A percentile compares a stretch with the other conserved stretches of the same genome.
phyloP scores from a whole-genome alignment of 2,329 filamentous ascomycete species.

The Dactylonectria estremocensis region DNA sequence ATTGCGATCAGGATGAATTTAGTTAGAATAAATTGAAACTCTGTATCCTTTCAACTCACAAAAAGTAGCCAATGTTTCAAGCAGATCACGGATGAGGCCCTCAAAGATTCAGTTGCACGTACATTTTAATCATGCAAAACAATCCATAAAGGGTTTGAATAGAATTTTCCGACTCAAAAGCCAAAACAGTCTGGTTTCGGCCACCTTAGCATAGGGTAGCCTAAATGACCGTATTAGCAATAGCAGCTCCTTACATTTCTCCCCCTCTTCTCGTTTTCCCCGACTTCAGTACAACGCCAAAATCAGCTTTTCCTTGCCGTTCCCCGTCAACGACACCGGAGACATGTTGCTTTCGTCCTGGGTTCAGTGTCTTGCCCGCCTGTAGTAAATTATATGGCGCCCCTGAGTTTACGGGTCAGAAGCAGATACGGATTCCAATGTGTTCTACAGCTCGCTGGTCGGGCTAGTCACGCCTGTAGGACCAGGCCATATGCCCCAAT shows the following conservation, averaged over 20 bases:
- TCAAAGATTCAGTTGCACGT: not conserved
- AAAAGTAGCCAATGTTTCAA: not conserved
- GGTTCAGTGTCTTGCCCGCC: too few relatives aligned
- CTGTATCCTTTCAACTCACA: not conserved
- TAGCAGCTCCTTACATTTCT: too few relatives aligned
- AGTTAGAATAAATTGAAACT: not conserved
- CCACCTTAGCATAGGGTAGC: not conserved
- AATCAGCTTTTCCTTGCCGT: too few relatives aligned
- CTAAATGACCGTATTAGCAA: not conserved
- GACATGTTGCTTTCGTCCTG: too few relatives aligned
- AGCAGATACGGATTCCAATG: not conserved
- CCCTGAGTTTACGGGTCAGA: too few relatives aligned
- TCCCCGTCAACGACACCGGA: too few relatives aligned
- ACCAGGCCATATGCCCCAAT: not conserved
- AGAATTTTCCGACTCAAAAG: not conserved
- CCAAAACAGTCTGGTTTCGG: not conserved
- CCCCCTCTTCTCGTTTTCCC: too few relatives aligned
- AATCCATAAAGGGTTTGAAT: not conserved
- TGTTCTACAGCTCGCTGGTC: not conserved
- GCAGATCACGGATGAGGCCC: not conserved
- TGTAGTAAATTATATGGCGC: too few relatives aligned
- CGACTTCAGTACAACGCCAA: too few relatives aligned
- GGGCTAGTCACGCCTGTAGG: not conserved
- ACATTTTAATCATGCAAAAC: not conserved
- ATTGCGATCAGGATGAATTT: not conserved